These are phyloP conservation scores for Asterochloris erici DNA, from an alignment of 139 green algal species.

Conservation along the genomic window DNA sequence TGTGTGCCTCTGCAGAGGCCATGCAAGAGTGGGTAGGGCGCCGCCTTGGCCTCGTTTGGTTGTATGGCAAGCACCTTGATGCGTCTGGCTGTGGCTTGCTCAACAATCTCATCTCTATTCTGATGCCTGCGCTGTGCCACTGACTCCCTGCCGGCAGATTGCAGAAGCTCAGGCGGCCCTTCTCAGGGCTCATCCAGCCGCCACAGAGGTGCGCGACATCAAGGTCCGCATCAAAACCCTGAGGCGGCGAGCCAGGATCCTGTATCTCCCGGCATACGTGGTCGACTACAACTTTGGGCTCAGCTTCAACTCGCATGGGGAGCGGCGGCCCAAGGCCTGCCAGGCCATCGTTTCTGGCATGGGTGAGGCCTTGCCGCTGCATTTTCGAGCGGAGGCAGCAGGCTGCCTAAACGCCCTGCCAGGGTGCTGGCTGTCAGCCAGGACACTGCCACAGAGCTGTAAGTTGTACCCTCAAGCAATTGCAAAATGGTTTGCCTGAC, in stretches of 20 bases:
- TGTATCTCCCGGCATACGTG: conserved; percentile 40
- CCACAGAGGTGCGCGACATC: conserved; percentile 28
- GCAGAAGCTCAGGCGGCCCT: conserved; percentile 21
- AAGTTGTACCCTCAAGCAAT: too few species aligned
- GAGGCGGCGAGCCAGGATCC: conserved; percentile 23
- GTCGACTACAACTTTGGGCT: conserved; percentile 39
- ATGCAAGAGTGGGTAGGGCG: too few species aligned
- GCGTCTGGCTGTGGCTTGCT: too few species aligned
- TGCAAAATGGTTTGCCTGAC: too few species aligned
- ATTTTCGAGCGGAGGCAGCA: background rate
- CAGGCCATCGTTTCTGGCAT: conserved; percentile 24
- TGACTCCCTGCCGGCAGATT: conserved; percentile 14
- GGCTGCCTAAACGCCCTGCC: too few species aligned
- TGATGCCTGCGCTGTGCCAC: too few species aligned
- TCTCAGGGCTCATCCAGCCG: conserved; percentile 9
- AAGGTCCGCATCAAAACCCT: conserved; percentile 23
- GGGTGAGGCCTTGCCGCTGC: background rate
- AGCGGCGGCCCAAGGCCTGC: conserved; percentile 31
- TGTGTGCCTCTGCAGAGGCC: too few species aligned
- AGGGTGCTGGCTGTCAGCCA: too few species aligned
- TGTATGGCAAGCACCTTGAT: too few species aligned
- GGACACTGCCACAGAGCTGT: too few species aligned
- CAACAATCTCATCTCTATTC: too few species aligned
- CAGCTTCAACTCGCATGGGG: conserved; percentile 36
- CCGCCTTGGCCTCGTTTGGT: too few species aligned